Evolutionary conservation across 2,329 filamentous ascomycete species (phyloP), one percentile per base, ranked within the genome.

Genomic region (Aureobasidium lini): DNA sequence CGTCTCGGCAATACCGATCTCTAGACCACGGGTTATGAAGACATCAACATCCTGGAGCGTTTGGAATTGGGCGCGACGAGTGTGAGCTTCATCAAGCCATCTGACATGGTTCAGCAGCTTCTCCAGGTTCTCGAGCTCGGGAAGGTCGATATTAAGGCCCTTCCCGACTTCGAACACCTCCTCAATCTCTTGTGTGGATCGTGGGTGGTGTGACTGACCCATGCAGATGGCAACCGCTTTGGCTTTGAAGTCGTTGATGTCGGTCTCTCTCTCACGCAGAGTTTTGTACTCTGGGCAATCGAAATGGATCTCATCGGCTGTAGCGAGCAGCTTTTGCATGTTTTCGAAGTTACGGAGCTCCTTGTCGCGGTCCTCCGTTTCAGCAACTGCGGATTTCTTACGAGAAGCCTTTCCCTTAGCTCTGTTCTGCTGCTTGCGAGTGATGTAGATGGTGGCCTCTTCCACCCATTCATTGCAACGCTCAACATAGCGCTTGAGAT

Each of bases 381-480:
- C 92, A 58, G 88, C 84, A 18, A 68, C 65, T 18, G 68, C 65
- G 66, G 83, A 83, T 59, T 85, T 83, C 67, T 84, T 87, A 64
- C 90, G 88, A 84, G 88, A 94, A 46, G 83, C 84, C 70, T 90
- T 94, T 68, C 96, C 93, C 75, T 97, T 97, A 62, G 93, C 90
- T 63, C 94, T 88, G 70, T 95, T 95, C 75, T 96, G 93, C 76
- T 96, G 93, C 77, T 99, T 99, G 66, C 94, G 89, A 61, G 94
- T 92, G 69, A 92, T 96, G 77, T 95, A 99, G 70, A 89, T 92
- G 68, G 90, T 94, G 64, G 94, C 94, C 76, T 97, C 93, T 68
- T 97, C 94, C 63, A 96, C 90, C 89, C 95, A 96, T 71, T 95
- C 91, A 73, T 96, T 95, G 78, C 94, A 97, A 68, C 90, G 87